Conservation (phyloP, 192 early-diverging fungal species). For the Backusella westeae region DNA sequence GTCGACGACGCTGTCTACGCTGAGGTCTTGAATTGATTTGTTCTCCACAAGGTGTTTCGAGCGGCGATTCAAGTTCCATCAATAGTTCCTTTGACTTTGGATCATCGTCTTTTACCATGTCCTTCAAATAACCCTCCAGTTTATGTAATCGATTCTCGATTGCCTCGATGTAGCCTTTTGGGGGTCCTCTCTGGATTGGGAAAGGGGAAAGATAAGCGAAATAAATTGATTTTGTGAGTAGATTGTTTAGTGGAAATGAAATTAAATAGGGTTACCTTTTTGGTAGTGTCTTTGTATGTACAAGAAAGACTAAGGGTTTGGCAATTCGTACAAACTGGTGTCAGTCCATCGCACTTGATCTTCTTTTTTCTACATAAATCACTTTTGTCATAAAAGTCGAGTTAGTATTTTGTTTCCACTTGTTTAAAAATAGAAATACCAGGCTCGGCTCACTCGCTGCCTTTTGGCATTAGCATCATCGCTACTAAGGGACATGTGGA, state of each 20-base stretch:
- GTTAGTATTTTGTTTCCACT: not conserved
- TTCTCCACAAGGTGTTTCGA: slow-evolving; percentile 36
- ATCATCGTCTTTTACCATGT: slow-evolving; percentile 55
- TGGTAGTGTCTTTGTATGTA: slow-evolving; percentile 56
- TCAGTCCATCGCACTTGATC: slow-evolving; percentile 78
- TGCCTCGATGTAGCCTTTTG: slow-evolving; percentile 86
- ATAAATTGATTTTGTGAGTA: slow-evolving; percentile 11
- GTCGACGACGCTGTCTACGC: not conserved
- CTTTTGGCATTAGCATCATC: slow-evolving; percentile 23
- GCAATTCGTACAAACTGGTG: slow-evolving; percentile 73
- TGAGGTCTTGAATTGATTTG: slow-evolving; percentile 28
- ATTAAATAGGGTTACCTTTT: slow-evolving; percentile 27
- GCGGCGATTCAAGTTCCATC: slow-evolving; percentile 32
- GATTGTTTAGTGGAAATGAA: slow-evolving; percentile 7
- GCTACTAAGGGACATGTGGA: slow-evolving; percentile 12
- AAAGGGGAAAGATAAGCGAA: too few relatives aligned
- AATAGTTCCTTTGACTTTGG: slow-evolving; percentile 33
- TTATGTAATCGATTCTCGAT: slow-evolving; percentile 73
- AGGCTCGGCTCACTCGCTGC: slow-evolving; percentile 41
- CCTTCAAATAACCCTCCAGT: slow-evolving; percentile 63
- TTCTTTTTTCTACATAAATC: slow-evolving; percentile 82
- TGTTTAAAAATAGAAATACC: slow-evolving; percentile 16
- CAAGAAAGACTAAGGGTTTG: slow-evolving; percentile 62
- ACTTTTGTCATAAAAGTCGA: slow-evolving; percentile 30
- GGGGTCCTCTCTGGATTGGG: slow-evolving; percentile 58